These are phyloP conservation scores for Kwoniella pini DNA, from an alignment of 768 basidiomycete species.

Conservation along the genomic window DNA sequence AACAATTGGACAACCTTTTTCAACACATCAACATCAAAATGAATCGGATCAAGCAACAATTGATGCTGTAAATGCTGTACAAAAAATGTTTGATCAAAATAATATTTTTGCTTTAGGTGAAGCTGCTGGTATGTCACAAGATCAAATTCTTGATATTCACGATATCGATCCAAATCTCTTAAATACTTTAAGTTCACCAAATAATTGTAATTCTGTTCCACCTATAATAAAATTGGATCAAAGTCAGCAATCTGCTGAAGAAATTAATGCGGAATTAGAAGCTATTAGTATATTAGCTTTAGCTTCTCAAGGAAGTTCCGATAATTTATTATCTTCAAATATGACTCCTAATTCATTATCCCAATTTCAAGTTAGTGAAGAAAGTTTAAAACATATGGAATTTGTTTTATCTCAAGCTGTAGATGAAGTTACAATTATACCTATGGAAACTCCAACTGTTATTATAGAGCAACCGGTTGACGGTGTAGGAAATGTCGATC, in stretches of 20 bases:
- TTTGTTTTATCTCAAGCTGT: conserved; percentile 6
- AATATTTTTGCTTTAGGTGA: conserved; percentile 28
- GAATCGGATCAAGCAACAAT: conserved; percentile 1
- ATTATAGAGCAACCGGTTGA: conserved; percentile 10
- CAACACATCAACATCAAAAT: too few species aligned
- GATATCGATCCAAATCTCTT: conserved; percentile 14
- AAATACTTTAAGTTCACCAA: neutral
- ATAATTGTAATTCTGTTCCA: neutral
- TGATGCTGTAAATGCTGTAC: conserved; percentile 12
- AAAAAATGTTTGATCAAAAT: conserved; percentile 24
- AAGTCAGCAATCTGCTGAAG: neutral
- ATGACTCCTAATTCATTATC: neutral
- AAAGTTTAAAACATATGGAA: conserved; percentile 14
- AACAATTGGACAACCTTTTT: too few species aligned
- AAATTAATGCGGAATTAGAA: conserved; percentile 4
- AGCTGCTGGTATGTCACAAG: conserved; percentile 24
- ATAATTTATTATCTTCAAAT: neutral
- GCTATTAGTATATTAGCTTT: conserved; percentile 6
- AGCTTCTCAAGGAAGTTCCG: neutral
- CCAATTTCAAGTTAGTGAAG: conserved; percentile 1
- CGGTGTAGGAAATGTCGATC: neutral
- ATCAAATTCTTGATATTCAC: conserved; percentile 20
- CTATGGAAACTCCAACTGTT: conserved; percentile 1
- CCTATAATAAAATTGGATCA: neutral
- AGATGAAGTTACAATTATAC: neutral